Percentiles rank a stretch among this genome's conserved stretches.
Conservation (phyloP, 1,139 yeast genomes). For the Magnusiomyces magnusii region DNA sequence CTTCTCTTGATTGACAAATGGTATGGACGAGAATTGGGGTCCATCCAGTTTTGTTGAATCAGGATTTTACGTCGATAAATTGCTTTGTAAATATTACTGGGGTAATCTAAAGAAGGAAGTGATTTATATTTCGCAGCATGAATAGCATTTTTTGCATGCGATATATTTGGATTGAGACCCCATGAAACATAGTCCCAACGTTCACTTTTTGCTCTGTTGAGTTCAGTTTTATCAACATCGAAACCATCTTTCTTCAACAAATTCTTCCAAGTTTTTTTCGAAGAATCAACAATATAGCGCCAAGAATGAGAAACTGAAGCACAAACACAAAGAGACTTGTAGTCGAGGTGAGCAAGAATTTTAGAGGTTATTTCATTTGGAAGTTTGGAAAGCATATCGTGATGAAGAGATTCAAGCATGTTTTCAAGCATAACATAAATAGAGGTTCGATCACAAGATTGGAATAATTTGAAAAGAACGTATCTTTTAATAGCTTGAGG, state of each 20-base stretch:
- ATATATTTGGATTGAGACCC: slow-evolving; percentile 18
- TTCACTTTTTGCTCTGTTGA: slow-evolving; percentile 28
- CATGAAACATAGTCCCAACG: slow-evolving; percentile 34
- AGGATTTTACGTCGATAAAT: slow-evolving; percentile 58
- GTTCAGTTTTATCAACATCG: slow-evolving; percentile 22
- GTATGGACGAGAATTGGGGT: slow-evolving; percentile 61
- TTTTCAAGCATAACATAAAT: slow-evolving; percentile 59
- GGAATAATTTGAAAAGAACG: slow-evolving; percentile 53
- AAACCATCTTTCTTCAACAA: slow-evolving; percentile 32
- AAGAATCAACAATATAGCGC: slow-evolving; percentile 53
- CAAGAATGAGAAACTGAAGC: slow-evolving; percentile 64
- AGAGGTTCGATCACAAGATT: slow-evolving; percentile 57
- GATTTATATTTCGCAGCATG: slow-evolving; percentile 4
- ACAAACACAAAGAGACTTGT: slow-evolving; percentile 52
- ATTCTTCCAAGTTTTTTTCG: slow-evolving; percentile 39
- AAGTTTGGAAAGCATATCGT: slow-evolving; percentile 62
- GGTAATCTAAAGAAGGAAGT: slow-evolving; percentile 1
- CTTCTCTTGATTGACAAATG: slow-evolving; percentile 67
- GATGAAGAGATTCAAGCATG: slow-evolving; percentile 53
- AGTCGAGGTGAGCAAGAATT: slow-evolving; percentile 62
- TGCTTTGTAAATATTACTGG: slow-evolving; percentile 41
- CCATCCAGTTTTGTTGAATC: slow-evolving; percentile 77
- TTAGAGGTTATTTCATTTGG: slow-evolving; percentile 73
- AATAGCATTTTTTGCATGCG: slow-evolving; percentile 7
- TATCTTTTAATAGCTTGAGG: slow-evolving; percentile 32